Evolutionary conservation across 169 alveolate genomes (phyloP).

Genomic region (Besnoitia besnoiti): DNA sequence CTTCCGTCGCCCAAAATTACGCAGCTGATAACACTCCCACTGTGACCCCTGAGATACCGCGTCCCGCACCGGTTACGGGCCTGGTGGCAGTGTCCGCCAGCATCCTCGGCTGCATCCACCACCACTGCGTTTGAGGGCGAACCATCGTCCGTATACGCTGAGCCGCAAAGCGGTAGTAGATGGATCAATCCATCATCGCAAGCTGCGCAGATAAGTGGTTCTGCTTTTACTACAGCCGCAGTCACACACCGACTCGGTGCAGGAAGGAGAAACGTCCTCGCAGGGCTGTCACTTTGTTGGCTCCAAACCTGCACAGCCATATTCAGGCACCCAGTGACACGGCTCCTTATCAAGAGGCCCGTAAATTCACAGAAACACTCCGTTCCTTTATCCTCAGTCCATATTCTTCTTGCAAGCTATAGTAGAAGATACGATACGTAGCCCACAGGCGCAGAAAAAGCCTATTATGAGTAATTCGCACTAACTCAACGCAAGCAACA

Average conservation of each 20-base stretch:
- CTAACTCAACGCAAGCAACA: neutral
- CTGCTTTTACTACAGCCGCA: neutral
- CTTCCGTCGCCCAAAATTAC: neutral
- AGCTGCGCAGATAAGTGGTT: neutral
- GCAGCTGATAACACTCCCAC: neutral
- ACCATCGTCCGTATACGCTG: neutral
- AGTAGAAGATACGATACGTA: no score
- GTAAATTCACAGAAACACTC: no score
- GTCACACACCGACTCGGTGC: neutral
- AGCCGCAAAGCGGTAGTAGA: neutral
- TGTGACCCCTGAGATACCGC: constrained; percentile 7
- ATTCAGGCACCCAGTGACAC: no score
- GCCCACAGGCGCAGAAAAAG: no score
- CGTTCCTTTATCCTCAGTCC: no score
- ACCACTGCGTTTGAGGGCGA: neutral
- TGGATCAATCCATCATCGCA: neutral
- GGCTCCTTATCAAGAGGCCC: no score
- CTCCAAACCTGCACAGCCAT: constrained; percentile 8
- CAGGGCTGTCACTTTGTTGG: neutral
- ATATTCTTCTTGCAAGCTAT: no score
- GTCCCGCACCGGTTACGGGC: neutral
- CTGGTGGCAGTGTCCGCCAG: neutral
- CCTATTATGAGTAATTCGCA: neutral
- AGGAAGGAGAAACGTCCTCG: neutral
- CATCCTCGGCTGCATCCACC: neutral